Conservation (phyloP, 768 basidiomycete species). For the Kwoniella mangroviensis region DNA sequence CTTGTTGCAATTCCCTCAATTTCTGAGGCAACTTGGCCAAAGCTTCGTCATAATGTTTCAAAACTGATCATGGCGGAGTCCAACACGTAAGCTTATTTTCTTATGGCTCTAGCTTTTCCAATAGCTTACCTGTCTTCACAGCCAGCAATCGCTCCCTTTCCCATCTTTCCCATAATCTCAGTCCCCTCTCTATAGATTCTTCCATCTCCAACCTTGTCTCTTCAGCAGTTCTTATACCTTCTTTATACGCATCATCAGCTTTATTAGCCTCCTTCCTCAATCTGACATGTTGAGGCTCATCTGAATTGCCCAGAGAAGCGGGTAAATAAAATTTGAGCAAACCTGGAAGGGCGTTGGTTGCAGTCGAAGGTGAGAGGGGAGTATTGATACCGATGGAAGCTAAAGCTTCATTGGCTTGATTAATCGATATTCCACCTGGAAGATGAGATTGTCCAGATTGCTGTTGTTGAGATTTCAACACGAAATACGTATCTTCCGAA, state of each 20-base stretch:
- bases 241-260: conserved; percentile 78
- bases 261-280: conserved; percentile 77
- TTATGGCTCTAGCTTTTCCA: conserved; percentile 10
- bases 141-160: conserved; percentile 80
- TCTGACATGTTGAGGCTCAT: conserved; percentile 72
- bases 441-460: background rate
- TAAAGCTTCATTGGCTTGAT: conserved; percentile 14
- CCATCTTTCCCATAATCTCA: conserved; percentile 81
- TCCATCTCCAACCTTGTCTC: conserved; percentile 82
- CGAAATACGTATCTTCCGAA: conserved; percentile 45
- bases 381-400: conserved; percentile 26
- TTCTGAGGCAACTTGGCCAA: conserved; percentile 72
- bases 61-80: conserved; percentile 60
- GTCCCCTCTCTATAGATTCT: conserved; percentile 79
- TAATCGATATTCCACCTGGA: background rate
- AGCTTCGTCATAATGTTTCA: conserved; percentile 85
- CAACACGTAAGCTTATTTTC: too few relatives aligned
- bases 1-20: conserved; percentile 69
- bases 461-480: conserved; percentile 40
- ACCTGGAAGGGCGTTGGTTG: conserved; percentile 40
- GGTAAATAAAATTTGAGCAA: conserved; percentile 42
- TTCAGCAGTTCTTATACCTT: conserved; percentile 80
- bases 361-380: conserved; percentile 39
- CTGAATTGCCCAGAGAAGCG: conserved; percentile 46
- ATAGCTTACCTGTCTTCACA: conserved; percentile 73